These are phyloP conservation scores for Penicillium subrubescens DNA, from an alignment of 495 filamentous ascomycete species.

Conservation along the genomic window DNA sequence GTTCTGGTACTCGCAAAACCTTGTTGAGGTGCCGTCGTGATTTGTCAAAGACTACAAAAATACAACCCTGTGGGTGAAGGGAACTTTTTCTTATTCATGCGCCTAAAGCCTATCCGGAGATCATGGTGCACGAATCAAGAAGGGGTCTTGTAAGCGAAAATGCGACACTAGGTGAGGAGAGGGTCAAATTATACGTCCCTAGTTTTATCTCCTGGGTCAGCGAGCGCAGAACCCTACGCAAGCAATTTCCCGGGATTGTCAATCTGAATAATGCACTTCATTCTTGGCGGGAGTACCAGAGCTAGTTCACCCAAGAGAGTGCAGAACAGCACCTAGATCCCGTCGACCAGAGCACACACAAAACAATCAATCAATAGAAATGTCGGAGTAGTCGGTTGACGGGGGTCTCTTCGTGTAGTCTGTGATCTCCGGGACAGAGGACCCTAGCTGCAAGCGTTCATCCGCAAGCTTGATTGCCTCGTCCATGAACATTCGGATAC, in stretches of 20 bases:
- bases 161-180: no score
- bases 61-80: no score
- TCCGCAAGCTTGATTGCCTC: constrained; percentile 19
- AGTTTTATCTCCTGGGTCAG: no score
- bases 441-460: neutral
- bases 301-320: neutral
- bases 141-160: neutral
- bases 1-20: neutral
- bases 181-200: no score
- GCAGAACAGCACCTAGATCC: neutral
- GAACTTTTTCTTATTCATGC: no score
- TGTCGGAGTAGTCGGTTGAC: neutral
- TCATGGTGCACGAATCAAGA: neutral
- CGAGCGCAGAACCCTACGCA: neutral
- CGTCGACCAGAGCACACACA: neutral
- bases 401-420: neutral
- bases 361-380: neutral
- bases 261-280: neutral
- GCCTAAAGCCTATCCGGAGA: no score
- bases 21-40: neutral
- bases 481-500: constrained; percentile 17
- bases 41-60: neutral
- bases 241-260: neutral
- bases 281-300: neutral
- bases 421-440: neutral